Percentiles rank a stretch among this genome's conserved stretches.
phyloP scores from a whole-genome alignment of 2,329 filamentous ascomycete species.

The Onygena corvina region DNA sequence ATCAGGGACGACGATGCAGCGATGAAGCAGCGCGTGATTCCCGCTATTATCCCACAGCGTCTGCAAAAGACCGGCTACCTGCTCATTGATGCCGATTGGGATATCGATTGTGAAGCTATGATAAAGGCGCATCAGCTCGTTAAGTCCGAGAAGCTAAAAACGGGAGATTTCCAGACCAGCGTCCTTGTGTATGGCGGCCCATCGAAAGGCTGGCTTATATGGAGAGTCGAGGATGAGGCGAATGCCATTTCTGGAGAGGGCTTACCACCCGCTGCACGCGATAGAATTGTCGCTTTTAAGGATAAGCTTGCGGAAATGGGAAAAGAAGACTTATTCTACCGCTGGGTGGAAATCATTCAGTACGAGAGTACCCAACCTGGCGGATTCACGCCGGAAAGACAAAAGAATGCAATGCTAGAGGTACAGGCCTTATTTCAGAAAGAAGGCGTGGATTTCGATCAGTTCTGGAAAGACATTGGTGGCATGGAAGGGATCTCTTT shows the following conservation, averaged over 20 bases:
- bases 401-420: constrained; percentile 58
- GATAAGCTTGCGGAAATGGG: constrained; percentile 61
- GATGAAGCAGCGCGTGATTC: constrained; percentile 45
- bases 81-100: constrained; percentile 74
- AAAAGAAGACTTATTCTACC: constrained; percentile 81
- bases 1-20: constrained; percentile 42
- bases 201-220: constrained; percentile 58
- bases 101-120: constrained; percentile 78
- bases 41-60: constrained; percentile 56
- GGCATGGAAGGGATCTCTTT: constrained; percentile 48
- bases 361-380: constrained; percentile 69
- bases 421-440: constrained; percentile 63
- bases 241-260: constrained; percentile 23
- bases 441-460: constrained; percentile 69
- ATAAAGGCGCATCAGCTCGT: constrained; percentile 57
- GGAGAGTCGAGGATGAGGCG: constrained; percentile 47
- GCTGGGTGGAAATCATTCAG: constrained; percentile 86
- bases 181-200: constrained; percentile 55
- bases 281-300: constrained; percentile 69
- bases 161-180: constrained; percentile 59
- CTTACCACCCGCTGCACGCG: constrained; percentile 26
- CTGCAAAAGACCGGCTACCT: constrained; percentile 77
- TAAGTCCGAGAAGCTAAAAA: constrained; percentile 39
- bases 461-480: constrained; percentile 60
- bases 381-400: constrained; percentile 63